Conservation (phyloP, 179 eudicot genomes). For the Nepenthes alata region DNA sequence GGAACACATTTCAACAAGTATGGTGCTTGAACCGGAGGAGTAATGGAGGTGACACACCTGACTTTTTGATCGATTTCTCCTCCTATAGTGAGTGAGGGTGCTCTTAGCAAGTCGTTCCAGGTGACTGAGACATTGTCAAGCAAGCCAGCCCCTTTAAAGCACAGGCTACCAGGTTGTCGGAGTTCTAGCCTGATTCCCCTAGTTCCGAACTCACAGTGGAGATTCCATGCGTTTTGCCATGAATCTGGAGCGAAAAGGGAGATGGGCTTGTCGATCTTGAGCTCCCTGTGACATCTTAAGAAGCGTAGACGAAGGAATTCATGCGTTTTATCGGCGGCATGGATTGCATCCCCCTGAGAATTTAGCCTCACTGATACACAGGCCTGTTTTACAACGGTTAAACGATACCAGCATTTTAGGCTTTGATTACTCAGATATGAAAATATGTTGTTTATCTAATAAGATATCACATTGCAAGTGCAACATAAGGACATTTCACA, state of each 20-base stretch:
- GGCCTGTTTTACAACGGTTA: constrained; percentile 22
- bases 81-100: constrained; percentile 51
- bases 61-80: constrained; percentile 42
- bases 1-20: constrained; percentile 85
- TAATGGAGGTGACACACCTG: constrained; percentile 55
- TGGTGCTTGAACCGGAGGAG: constrained; percentile 82
- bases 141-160: constrained; percentile 46
- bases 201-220: constrained; percentile 79
- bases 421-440: neutral
- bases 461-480: too few relatives aligned
- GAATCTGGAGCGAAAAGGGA: constrained; percentile 26
- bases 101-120: constrained; percentile 75
- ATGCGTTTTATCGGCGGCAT: constrained; percentile 21
- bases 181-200: constrained; percentile 53
- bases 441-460: neutral
- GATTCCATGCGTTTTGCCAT: constrained; percentile 64
- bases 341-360: constrained; percentile 18
- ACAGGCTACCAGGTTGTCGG: constrained; percentile 43
- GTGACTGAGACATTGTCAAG: constrained; percentile 30
- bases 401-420: neutral
- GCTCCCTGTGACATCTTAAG: constrained; percentile 59
- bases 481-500: too few relatives aligned
- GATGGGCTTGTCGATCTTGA: constrained; percentile 45
- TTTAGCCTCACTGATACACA: constrained; percentile 43
- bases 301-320: constrained; percentile 53